Percentiles rank a stretch among this genome's conserved stretches.
These are phyloP conservation scores for Cercospora zeina DNA, from an alignment of 2,329 filamentous ascomycete genomes.

Conservation along the genomic window DNA sequence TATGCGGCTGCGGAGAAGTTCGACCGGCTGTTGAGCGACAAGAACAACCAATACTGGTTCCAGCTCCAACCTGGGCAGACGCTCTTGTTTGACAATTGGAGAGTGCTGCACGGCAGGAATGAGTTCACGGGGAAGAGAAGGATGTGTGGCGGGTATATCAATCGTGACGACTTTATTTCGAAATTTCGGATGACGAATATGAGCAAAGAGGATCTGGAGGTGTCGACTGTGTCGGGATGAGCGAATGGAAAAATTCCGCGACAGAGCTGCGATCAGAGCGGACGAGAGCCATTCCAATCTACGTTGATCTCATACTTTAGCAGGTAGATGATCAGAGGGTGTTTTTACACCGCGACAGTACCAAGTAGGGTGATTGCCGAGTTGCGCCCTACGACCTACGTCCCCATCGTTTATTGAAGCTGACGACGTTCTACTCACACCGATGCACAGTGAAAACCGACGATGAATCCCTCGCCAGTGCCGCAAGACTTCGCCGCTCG, in stretches of 20 bases:
- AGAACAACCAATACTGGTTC: constrained; percentile 71
- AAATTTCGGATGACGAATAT: constrained; percentile 72
- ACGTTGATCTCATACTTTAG: background rate
- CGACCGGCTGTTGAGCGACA: constrained; percentile 65
- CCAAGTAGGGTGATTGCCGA: background rate
- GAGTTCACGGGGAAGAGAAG: constrained; percentile 80
- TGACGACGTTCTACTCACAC: background rate
- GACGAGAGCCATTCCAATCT: background rate
- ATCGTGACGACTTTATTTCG: constrained; percentile 77
- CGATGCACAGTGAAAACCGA: background rate
- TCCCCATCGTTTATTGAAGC: background rate
- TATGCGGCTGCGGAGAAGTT: constrained; percentile 76
- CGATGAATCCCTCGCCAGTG: background rate
- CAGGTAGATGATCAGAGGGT: background rate
- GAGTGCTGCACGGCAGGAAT: constrained; percentile 82
- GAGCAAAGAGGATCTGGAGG: constrained; percentile 35
- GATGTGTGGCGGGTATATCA: constrained; percentile 88
- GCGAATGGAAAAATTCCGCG: background rate
- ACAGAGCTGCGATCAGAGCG: background rate
- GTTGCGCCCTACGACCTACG: background rate
- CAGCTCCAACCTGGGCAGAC: constrained; percentile 77
- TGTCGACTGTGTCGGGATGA: constrained; percentile 39
- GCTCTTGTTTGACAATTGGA: constrained; percentile 93
- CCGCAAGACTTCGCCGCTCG: background rate
- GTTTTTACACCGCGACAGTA: background rate